A percentile compares a stretch with the other conserved stretches of the same genome.
Conservation (phyloP, 2,329 filamentous ascomycete genomes). For the Stachybotrys echinatus region DNA sequence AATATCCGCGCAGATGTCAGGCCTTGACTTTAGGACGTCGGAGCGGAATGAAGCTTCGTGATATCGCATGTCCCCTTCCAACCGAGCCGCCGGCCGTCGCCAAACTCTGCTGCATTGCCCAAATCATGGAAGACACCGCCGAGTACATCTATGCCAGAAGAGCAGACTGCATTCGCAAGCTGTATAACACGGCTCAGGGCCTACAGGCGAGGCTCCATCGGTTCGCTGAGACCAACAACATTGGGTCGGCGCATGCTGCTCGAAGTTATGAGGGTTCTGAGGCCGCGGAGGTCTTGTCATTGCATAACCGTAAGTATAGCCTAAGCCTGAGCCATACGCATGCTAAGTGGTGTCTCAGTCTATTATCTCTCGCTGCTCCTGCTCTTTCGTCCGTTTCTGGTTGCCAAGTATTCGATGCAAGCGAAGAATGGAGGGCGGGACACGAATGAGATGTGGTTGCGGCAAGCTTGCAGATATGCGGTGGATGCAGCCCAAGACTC, state of each 20-base stretch:
- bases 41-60: not conserved
- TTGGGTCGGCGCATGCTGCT: not conserved
- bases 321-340: no score
- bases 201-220: not conserved
- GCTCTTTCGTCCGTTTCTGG: not conserved
- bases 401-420: not conserved
- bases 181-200: not conserved
- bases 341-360: not conserved
- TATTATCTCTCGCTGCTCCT: not conserved
- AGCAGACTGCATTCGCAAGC: not conserved
- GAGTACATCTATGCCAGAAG: not conserved
- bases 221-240: not conserved
- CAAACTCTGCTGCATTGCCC: not conserved
- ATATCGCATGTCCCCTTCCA: not conserved
- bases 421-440: not conserved
- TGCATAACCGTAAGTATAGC: not conserved
- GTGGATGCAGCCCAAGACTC: constrained; percentile 2
- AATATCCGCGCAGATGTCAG: not conserved
- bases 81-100: not conserved
- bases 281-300: not conserved
- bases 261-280: no score
- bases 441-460: constrained; percentile 1
- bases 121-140: constrained; percentile 1
- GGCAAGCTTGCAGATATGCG: not conserved
- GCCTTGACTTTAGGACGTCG: not conserved